These are phyloP conservation scores for Phycomyces blakesleeanus DNA, from an alignment of 192 early-diverging fungal genomes.

Conservation along the genomic window DNA sequence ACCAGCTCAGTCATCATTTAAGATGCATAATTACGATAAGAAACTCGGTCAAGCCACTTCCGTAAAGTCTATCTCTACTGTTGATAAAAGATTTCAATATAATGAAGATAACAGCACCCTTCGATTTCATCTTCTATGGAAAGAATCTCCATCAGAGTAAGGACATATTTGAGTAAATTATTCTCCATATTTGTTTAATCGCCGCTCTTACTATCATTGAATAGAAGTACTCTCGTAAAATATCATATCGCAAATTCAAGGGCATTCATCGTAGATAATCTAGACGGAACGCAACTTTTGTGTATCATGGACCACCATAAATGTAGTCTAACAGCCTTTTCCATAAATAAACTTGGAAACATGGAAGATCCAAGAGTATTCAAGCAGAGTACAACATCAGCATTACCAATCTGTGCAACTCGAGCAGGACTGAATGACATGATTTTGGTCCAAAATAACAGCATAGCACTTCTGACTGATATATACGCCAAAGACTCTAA, in stretches of 20 bases:
- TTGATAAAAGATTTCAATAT: too few species aligned
- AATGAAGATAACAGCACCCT: too few species aligned
- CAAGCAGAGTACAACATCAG: not conserved
- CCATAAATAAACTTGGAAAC: not conserved
- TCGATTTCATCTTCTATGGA: too few species aligned
- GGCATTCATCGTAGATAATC: conserved; percentile 5
- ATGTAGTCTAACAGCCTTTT: not conserved
- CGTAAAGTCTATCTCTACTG: too few species aligned
- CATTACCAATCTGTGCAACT: conserved; percentile 8
- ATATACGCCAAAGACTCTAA: not conserved
- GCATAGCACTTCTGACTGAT: not conserved
- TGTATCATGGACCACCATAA: conserved; percentile 12
- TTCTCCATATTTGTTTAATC: too few species aligned
- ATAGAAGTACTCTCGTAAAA: not conserved
- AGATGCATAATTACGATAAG: too few species aligned
- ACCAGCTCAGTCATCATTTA: too few species aligned
- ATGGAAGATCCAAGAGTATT: not conserved
- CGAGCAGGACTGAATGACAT: conserved; percentile 7
- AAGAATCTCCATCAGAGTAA: not conserved
- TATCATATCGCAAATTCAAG: not conserved
- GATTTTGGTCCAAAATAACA: not conserved
- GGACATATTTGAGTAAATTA: not conserved
- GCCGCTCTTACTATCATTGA: not conserved
- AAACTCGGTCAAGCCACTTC: too few species aligned
- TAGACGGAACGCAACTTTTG: not conserved